Evolutionary conservation across 176 grass and related monocot species (phyloP), one percentile per base, ranked within the genome.

Genomic region (Paspalum notatum): DNA sequence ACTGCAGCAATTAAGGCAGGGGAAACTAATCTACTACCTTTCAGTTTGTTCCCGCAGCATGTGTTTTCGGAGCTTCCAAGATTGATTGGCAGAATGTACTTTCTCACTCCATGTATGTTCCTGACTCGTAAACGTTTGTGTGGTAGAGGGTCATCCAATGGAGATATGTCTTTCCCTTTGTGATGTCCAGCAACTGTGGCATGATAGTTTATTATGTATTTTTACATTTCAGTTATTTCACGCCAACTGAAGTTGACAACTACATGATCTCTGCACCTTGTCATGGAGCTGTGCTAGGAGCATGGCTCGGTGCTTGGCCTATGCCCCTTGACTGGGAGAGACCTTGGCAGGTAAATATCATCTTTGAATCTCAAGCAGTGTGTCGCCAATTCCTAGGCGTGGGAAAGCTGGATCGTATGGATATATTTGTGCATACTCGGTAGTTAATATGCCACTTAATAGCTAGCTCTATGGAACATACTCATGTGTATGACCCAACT

Each of bases 281-380:
- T 47, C 80, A 91, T 86, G 96, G 93, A 76, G 89, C 96, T 84
- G 72, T 99, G 47, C 52, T 99, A 32, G 96, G 96, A 85, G 92
- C 90, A 72, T 99, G 96, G 96, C 61, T 99, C 50, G 89, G 93
- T 84, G 90, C 90, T 82, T 99, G 92, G 90, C 92, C 96, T 54
- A 99, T 95, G 96, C 96, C 92, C 46, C 96, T 99, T 71, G 96
- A 99, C 52, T 95, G 92, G 96, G 96, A 99, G 70, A 95, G 90
- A 48, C 82, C 85, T 52, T 95, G 96, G 92, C 96, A 99, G 96
- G 93, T 95, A 82, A 78, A 59, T 71, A 77, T 49, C 51, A 49
- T 40, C 18, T 82, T 44, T 57, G 4, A 50, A 56, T 65, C 41
- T 72, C 2, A 21, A 53, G 12, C 8, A 52, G 11, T 68, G 32